Base-by-base conservation (phyloP, 352 stramenopile species). In the Globisporangium camurandrum region DNA sequence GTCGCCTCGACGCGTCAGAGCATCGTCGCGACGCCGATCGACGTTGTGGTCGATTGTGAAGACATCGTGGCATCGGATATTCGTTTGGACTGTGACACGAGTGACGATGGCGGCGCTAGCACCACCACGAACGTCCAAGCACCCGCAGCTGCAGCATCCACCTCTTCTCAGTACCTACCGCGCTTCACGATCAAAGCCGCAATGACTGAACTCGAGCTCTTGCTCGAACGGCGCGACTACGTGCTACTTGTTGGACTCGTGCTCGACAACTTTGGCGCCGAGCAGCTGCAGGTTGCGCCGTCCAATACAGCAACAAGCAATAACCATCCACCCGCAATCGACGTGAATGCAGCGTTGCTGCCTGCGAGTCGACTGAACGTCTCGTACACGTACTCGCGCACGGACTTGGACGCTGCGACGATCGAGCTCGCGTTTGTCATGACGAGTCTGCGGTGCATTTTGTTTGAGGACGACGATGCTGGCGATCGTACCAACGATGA, bases 251-350 rank as follows among this genome's bases (percentile, higher is more conserved):
- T 93, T 5, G 70, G 61, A 3, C 41, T 93, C 0, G 48, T 91
- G 20, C 44, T 70, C 28, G 66, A 89, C 19, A 93, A 93, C 57
- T 87, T 93, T 51, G 73, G 77, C 12, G 82, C 75, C 2, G 76
- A 88, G 7, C 60, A 78, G 28, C 60, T 87, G 2, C 71, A 69
- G 33, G 44, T 33, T 2, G 39, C 60, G 26, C 26, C 30, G 16
- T 20, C 19, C 30, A n/a, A 34, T 24, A 33, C 37, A 41, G 11
- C 19, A 49, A 17, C 33, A 6, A 12, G 56, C 37, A 34, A 53
- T 36, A 40, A 43, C 22, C 44, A n/a, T n/a, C n/a, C n/a, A n/a
- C n/a, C n/a, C n/a, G n/a, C n/a, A n/a, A n/a, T n/a, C n/a, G n/a
- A n/a, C n/a, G n/a, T n/a, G n/a, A n/a, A n/a, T n/a, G n/a, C n/a